Conservation (phyloP, 164 flowering plant genomes). For the Stephania japonica region DNA sequence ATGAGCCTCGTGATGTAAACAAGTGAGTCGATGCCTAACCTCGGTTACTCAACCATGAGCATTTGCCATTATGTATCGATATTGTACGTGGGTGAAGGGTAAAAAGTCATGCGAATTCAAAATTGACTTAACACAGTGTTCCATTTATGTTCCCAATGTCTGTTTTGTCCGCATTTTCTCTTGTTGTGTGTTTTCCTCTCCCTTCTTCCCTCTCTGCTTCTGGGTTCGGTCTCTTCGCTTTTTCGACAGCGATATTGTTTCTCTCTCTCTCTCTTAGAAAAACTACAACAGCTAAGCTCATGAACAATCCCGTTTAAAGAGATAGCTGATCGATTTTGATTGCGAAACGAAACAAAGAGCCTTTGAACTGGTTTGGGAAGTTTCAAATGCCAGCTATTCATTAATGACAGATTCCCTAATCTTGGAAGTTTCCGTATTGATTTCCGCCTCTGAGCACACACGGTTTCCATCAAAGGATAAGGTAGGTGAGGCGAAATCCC, state of each 20-base stretch:
- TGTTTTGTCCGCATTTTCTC: background rate
- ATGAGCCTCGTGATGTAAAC: too few relatives aligned
- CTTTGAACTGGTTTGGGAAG: background rate
- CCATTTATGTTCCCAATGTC: background rate
- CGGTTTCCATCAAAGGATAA: background rate
- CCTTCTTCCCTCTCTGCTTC: background rate
- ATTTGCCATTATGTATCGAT: too few relatives aligned
- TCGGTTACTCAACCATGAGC: too few relatives aligned
- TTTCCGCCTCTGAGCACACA: background rate
- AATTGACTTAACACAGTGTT: background rate
- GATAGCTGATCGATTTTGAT: background rate
- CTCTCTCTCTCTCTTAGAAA: background rate
- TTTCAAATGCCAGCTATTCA: conserved; percentile 6
- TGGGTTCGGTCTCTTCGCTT: background rate
- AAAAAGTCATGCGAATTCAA: background rate
- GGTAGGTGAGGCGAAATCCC: background rate
- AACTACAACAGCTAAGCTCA: background rate
- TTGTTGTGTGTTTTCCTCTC: background rate
- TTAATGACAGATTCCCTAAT: conserved; percentile 5
- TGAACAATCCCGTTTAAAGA: background rate
- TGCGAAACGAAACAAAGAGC: background rate
- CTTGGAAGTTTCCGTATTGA: background rate
- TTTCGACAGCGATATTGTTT: background rate
- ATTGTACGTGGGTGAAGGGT: background rate
- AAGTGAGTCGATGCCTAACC: too few relatives aligned